Conservation (phyloP, 169 alveolate species). For the Babesia ovata region DNA sequence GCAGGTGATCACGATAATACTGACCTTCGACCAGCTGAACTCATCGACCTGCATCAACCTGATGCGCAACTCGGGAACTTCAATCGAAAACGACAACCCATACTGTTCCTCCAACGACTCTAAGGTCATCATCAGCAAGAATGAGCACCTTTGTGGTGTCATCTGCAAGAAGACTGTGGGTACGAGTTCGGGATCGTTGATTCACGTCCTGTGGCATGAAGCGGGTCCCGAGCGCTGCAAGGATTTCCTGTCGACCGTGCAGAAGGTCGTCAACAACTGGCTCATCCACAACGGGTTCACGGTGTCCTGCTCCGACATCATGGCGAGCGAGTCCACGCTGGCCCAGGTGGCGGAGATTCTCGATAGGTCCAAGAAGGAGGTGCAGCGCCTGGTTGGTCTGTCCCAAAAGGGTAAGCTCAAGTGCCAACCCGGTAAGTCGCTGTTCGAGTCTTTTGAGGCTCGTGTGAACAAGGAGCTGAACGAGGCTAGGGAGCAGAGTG, state of each 20-base stretch:
- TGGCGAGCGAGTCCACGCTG: slow-evolving; percentile 91
- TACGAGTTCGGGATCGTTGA: slow-evolving; percentile 95
- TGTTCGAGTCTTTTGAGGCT: slow-evolving; percentile 97
- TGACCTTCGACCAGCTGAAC: slow-evolving; percentile 84
- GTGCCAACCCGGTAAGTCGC: slow-evolving; percentile 98
- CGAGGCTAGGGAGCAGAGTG: slow-evolving; percentile 93
- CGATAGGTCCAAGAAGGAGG: slow-evolving; percentile 83
- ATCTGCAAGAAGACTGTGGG: slow-evolving; percentile 98
- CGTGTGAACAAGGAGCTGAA: slow-evolving; percentile 94
- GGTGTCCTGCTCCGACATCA: slow-evolving; percentile 98
- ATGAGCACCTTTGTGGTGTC: slow-evolving; percentile 95
- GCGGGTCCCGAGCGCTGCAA: slow-evolving; percentile 95
- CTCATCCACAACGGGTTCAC: slow-evolving; percentile 95
- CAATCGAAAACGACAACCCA: slow-evolving; percentile 42
- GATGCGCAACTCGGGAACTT: slow-evolving; percentile 57
- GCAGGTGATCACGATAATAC: slow-evolving; percentile 94
- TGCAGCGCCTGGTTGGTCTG: slow-evolving; percentile 79
- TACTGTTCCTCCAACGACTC: slow-evolving; percentile 61
- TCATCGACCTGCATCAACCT: slow-evolving; percentile 62
- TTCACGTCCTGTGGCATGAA: slow-evolving; percentile 98
- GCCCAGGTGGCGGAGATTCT: slow-evolving; percentile 88
- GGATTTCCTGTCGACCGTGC: slow-evolving; percentile 92
- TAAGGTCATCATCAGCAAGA: slow-evolving; percentile 92
- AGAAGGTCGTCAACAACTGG: slow-evolving; percentile 97
- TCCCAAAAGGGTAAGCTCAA: slow-evolving; percentile 96